phyloP scores from a whole-genome alignment of 1,284 basidiomycete species.

The Heterobasidion occidentale region DNA sequence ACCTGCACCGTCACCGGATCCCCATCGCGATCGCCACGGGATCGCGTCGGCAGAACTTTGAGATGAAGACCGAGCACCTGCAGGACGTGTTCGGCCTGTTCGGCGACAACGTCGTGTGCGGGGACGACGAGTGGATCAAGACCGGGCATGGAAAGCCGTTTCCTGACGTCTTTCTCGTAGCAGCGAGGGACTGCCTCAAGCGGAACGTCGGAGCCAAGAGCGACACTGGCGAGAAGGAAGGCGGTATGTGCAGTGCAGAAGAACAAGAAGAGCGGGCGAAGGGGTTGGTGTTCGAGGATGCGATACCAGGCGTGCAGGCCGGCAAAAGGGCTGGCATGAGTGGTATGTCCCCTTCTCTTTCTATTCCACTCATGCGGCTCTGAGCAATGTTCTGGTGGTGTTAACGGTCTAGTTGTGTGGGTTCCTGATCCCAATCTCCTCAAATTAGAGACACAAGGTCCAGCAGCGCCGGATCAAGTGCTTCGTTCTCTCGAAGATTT shows the following conservation, averaged over 20 bases:
- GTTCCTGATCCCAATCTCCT: slow-evolving; percentile 64
- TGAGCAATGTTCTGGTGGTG: neutral
- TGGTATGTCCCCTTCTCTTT: slow-evolving; percentile 34
- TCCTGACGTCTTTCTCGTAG: slow-evolving; percentile 69
- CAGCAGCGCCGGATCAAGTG: slow-evolving; percentile 41
- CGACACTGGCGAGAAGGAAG: slow-evolving; percentile 25
- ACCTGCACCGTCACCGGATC: slow-evolving; percentile 55
- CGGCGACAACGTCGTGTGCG: slow-evolving; percentile 56
- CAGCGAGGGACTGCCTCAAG: slow-evolving; percentile 42
- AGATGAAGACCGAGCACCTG: slow-evolving; percentile 56
- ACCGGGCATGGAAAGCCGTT: slow-evolving; percentile 44
- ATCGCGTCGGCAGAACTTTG: slow-evolving; percentile 54
- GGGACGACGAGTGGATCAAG: slow-evolving; percentile 44
- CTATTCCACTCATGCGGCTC: neutral
- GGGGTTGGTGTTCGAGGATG: slow-evolving; percentile 74
- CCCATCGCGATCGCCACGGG: slow-evolving; percentile 75
- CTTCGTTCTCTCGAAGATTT: slow-evolving; percentile 59
- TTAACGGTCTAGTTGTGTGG: slow-evolving; percentile 57
- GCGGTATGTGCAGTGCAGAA: slow-evolving; percentile 22
- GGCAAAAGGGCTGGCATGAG: slow-evolving; percentile 76
- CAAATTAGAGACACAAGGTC: slow-evolving; percentile 31
- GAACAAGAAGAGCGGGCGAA: slow-evolving; percentile 41
- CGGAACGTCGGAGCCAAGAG: slow-evolving; percentile 32
- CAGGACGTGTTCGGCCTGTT: slow-evolving; percentile 52
- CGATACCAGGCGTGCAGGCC: slow-evolving; percentile 62